These are phyloP conservation scores for Pseudonitzschia pungens DNA, from an alignment of 108 stramenopile species.

Conservation along the genomic window DNA sequence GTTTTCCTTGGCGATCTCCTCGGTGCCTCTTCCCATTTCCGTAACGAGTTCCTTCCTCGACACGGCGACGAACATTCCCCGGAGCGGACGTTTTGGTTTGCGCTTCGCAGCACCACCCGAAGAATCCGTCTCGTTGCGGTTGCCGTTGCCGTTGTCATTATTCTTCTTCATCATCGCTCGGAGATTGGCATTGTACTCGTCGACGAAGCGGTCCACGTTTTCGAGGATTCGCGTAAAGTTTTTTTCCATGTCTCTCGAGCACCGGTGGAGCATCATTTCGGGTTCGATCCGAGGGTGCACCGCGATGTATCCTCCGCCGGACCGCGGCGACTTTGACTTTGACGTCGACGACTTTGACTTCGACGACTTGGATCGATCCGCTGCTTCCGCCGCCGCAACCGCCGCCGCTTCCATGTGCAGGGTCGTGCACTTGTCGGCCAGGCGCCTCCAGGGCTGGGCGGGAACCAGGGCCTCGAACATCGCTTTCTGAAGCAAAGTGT, in stretches of 20 bases:
- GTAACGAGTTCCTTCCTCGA: conserved; percentile 25
- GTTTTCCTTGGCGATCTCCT: conserved; percentile 43
- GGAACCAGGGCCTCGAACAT: conserved; percentile 32
- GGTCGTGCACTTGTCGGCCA: conserved; percentile 31
- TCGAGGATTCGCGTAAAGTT: conserved; percentile 63
- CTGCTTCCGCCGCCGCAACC: not conserved
- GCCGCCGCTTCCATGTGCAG: not conserved
- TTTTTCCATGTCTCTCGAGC: conserved; percentile 48
- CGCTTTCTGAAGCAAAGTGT: not conserved
- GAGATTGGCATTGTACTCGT: not conserved
- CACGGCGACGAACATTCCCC: conserved; percentile 34
- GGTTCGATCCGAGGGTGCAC: conserved; percentile 75
- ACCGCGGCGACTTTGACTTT: too few species aligned
- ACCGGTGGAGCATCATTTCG: conserved; percentile 65
- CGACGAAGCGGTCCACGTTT: conserved; percentile 27
- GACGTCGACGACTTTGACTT: too few species aligned
- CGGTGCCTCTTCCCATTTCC: not conserved
- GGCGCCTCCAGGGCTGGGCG: conserved; percentile 27
- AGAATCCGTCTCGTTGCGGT: too few species aligned
- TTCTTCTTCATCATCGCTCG: not conserved
- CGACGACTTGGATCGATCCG: too few species aligned
- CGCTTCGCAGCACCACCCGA: too few species aligned
- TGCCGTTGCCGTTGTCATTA: not conserved
- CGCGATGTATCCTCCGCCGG: conserved; percentile 40
- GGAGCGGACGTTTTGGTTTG: not conserved